Evolutionary conservation across 2,329 filamentous ascomycete genomes (phyloP).

Genomic region (Colletotrichum salicis): DNA sequence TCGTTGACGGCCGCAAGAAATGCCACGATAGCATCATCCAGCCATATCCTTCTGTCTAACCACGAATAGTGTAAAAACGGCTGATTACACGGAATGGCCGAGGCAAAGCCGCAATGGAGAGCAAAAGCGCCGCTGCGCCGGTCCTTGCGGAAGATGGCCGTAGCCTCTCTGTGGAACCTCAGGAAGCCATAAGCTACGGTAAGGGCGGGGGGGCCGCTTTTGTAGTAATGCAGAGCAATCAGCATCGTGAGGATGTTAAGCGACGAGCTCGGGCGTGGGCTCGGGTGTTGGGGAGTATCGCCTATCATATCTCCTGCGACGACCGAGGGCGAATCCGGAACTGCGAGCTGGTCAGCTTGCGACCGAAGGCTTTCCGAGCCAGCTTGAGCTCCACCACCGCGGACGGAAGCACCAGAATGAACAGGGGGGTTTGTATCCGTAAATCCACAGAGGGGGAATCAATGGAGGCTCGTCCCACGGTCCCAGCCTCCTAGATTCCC

Average conservation of each 20-base stretch:
- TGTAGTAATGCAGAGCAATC: constrained; percentile 9
- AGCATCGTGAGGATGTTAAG: constrained; percentile 12
- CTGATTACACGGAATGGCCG: not conserved
- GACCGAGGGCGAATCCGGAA: constrained; percentile 32
- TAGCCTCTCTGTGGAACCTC: too few relatives aligned
- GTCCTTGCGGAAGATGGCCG: not conserved
- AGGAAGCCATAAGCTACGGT: not conserved
- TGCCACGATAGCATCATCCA: not conserved
- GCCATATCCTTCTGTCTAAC: not conserved
- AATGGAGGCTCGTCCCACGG: not conserved
- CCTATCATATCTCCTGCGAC: constrained; percentile 33
- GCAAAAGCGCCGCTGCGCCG: not conserved
- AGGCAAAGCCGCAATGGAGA: not conserved
- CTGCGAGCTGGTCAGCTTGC: constrained; percentile 32
- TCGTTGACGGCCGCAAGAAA: not conserved
- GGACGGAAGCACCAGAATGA: constrained; percentile 20
- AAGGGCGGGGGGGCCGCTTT: not conserved
- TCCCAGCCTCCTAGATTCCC: constrained; percentile 9
- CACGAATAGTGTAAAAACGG: not conserved
- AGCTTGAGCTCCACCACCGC: constrained; percentile 7
- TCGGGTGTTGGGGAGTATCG: constrained; percentile 24
- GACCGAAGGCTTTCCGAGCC: constrained; percentile 33
- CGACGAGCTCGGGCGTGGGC: constrained; percentile 15
- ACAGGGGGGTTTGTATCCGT: constrained; percentile 9
- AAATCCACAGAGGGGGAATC: constrained; percentile 1